Evolutionary conservation across 176 grass and related monocot genomes (phyloP).

Genomic region (Cenchrus americanus): DNA sequence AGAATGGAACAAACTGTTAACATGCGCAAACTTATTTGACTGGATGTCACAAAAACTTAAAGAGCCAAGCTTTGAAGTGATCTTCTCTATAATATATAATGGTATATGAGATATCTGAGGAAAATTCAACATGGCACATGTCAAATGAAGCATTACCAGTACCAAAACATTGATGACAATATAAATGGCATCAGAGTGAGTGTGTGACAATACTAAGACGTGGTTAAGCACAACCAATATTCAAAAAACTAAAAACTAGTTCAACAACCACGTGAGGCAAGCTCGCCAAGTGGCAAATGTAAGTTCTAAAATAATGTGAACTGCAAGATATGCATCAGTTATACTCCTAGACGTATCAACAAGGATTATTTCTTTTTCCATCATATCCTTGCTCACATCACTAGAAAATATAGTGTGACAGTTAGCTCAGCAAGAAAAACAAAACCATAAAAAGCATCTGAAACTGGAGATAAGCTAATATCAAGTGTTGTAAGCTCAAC

Average conservation of each 20-base stretch:
- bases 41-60: too few relatives aligned
- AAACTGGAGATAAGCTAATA: not conserved
- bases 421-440: too few relatives aligned
- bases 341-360: too few relatives aligned
- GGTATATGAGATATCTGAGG: too few relatives aligned
- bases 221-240: not conserved
- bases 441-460: not conserved
- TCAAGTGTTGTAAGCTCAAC: not conserved
- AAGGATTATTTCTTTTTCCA: not conserved
- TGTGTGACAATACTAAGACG: not conserved
- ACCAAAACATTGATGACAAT: not conserved
- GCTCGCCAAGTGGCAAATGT: not conserved
- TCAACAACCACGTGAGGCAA: not conserved
- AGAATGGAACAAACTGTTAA: too few relatives aligned
- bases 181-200: not conserved
- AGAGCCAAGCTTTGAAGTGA: too few relatives aligned
- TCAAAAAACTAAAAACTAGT: not conserved
- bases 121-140: too few relatives aligned
- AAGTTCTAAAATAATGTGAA: not conserved
- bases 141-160: slow-evolving; percentile 1
- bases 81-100: too few relatives aligned
- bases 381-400: not conserved
- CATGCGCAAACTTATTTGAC: too few relatives aligned
- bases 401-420: not conserved
- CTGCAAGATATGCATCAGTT: too few relatives aligned